These are phyloP conservation scores for Cunninghamia lanceolata DNA, from an alignment of 75 land plant species.

Conservation along the genomic window DNA sequence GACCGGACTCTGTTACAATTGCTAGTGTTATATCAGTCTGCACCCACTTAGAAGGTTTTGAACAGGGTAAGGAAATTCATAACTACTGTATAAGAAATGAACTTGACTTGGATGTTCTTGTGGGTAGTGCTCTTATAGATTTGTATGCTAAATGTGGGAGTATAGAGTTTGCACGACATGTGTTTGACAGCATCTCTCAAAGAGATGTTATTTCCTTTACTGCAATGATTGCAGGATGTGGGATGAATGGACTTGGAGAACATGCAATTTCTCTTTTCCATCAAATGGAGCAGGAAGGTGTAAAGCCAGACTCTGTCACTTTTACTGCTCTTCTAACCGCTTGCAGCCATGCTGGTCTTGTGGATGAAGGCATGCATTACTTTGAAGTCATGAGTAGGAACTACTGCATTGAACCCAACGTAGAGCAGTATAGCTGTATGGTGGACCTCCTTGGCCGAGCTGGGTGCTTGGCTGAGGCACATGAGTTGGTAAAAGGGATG, in stretches of 20 bases:
- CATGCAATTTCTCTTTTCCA: constrained; percentile 22
- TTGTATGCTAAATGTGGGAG: constrained; percentile 39
- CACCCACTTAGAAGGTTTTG: constrained; percentile 17
- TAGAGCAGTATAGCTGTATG: neutral
- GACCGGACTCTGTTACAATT: constrained; percentile 51
- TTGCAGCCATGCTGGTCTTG: constrained; percentile 30
- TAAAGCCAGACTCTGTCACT: constrained; percentile 22
- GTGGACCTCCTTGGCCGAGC: constrained; percentile 7
- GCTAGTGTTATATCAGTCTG: constrained; percentile 30
- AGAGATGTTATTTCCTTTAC: constrained; percentile 32
- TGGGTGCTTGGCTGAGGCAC: neutral
- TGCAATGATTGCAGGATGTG: constrained; percentile 26
- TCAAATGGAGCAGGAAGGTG: constrained; percentile 23
- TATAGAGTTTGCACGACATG: constrained; percentile 9
- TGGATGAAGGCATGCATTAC: constrained; percentile 20
- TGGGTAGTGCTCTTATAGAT: constrained; percentile 28
- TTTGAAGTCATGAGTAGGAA: neutral
- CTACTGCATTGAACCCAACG: neutral
- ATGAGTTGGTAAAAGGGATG: neutral
- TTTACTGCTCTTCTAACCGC: constrained; percentile 20
- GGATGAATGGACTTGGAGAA: constrained; percentile 19
- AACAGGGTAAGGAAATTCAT: constrained; percentile 15
- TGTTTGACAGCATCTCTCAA: constrained; percentile 21
- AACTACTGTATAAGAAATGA: constrained; percentile 21
- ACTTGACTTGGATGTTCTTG: constrained; percentile 10